Evolutionary conservation across 257 asterid species (phyloP).

Genomic region (Nicotiana tabacum): DNA sequence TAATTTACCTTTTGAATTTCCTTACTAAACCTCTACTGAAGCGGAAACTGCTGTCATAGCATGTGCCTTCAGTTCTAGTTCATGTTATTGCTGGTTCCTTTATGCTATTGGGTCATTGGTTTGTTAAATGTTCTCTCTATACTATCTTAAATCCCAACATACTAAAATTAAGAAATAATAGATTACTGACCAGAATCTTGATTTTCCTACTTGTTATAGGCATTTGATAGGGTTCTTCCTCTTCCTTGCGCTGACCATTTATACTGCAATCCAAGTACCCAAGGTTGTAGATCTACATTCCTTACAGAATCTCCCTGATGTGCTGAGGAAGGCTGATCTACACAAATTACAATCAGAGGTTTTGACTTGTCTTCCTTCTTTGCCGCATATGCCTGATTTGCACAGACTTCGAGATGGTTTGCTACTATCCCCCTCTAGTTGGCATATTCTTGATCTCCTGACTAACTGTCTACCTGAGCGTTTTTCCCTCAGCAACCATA

Average conservation of each 20-base stretch:
- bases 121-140: background rate
- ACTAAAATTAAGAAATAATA: background rate
- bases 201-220: conserved; percentile 42
- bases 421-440: conserved; percentile 54
- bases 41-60: background rate
- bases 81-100: background rate
- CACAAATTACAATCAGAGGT: conserved; percentile 62
- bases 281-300: conserved; percentile 58
- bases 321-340: conserved; percentile 66
- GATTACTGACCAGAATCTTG: background rate
- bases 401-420: conserved; percentile 55
- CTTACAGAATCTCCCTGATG: conserved; percentile 56
- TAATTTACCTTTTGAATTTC: background rate
- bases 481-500: conserved; percentile 57
- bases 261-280: conserved; percentile 81
- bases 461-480: conserved; percentile 71
- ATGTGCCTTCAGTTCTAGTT: background rate
- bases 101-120: background rate
- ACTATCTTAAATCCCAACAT: background rate
- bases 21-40: background rate
- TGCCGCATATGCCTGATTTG: conserved; percentile 73
- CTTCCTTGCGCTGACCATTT: conserved; percentile 81
- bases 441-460: conserved; percentile 73
- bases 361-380: conserved; percentile 66
- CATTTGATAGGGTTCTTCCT: conserved; percentile 98